phyloP scores from a whole-genome alignment of 2,329 filamentous ascomycete species.

The Plectosphaerella plurivora region DNA sequence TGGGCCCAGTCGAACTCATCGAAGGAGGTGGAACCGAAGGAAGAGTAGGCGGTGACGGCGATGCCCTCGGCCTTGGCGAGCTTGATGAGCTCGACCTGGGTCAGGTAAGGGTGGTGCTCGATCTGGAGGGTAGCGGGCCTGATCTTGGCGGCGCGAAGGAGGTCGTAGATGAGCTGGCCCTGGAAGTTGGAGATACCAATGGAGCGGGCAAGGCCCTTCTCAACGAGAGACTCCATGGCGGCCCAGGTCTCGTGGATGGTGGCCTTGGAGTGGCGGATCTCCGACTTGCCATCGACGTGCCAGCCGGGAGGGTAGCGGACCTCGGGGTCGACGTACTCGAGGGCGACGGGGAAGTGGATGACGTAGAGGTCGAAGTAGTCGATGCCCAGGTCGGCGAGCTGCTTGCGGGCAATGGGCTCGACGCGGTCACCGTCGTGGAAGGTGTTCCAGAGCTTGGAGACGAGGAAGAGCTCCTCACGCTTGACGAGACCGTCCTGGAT shows the following conservation, averaged over 20 bases:
- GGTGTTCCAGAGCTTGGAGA: slow-evolving; percentile 89
- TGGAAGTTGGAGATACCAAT: slow-evolving; percentile 86
- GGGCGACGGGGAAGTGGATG: slow-evolving; percentile 82
- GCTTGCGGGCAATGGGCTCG: slow-evolving; percentile 69
- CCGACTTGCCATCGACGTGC: slow-evolving; percentile 59
- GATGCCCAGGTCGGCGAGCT: slow-evolving; percentile 76
- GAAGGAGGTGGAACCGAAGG: slow-evolving; percentile 77
- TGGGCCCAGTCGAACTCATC: slow-evolving; percentile 70
- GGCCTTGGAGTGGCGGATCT: slow-evolving; percentile 62
- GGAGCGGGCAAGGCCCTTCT: slow-evolving; percentile 61
- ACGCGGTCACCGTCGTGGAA: slow-evolving; percentile 81
- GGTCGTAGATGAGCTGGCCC: slow-evolving; percentile 70
- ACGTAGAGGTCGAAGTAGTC: slow-evolving; percentile 91
- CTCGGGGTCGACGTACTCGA: slow-evolving; percentile 78
- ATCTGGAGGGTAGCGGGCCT: slow-evolving; percentile 76
- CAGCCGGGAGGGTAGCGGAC: slow-evolving; percentile 79
- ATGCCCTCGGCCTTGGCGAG: slow-evolving; percentile 68
- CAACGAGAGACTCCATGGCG: slow-evolving; percentile 73
- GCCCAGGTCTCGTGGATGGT: slow-evolving; percentile 78
- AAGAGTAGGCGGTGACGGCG: slow-evolving; percentile 76
- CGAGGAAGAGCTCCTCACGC: slow-evolving; percentile 85
- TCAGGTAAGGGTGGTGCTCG: slow-evolving; percentile 86
- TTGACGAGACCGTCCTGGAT: slow-evolving; percentile 78
- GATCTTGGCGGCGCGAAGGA: slow-evolving; percentile 72
- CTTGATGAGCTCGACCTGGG: slow-evolving; percentile 66